phyloP scores from a whole-genome alignment of 2,329 filamentous ascomycete species.

The Alternaria rosae region DNA sequence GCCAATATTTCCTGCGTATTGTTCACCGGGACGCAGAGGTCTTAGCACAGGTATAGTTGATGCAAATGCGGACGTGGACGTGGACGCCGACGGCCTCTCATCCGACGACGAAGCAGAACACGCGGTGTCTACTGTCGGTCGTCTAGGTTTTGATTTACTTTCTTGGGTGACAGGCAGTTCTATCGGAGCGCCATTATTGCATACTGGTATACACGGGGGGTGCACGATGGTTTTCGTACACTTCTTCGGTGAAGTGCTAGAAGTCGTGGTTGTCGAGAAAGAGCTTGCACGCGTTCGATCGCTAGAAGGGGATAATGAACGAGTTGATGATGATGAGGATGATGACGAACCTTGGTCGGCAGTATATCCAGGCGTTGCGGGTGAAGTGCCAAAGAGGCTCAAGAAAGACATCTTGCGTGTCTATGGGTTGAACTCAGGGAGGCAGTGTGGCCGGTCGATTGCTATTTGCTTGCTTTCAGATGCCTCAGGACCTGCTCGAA shows the following conservation, averaged over 20 bases:
- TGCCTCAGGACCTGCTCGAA: background rate
- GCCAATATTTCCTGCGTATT: background rate
- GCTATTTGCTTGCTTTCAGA: background rate
- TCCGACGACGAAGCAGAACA: background rate
- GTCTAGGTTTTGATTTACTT: fast-evolving
- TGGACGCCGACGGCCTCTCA: background rate
- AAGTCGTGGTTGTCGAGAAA: background rate
- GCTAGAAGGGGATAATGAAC: background rate
- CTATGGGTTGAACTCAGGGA: background rate
- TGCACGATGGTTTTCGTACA: background rate
- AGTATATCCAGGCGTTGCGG: background rate
- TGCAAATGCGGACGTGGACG: background rate
- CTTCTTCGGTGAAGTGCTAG: background rate
- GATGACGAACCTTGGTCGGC: background rate
- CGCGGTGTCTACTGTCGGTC: background rate
- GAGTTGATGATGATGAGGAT: background rate
- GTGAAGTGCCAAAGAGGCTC: background rate
- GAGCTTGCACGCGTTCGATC: background rate
- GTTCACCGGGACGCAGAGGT: background rate
- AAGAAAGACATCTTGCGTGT: background rate
- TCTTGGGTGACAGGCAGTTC: background rate
- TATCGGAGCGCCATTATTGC: background rate
- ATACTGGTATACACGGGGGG: background rate
- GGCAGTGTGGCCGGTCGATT: background rate
- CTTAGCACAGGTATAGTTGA: background rate